These are phyloP conservation scores for Steccherinum ochraceum DNA, from an alignment of 768 basidiomycete genomes.

Conservation along the genomic window DNA sequence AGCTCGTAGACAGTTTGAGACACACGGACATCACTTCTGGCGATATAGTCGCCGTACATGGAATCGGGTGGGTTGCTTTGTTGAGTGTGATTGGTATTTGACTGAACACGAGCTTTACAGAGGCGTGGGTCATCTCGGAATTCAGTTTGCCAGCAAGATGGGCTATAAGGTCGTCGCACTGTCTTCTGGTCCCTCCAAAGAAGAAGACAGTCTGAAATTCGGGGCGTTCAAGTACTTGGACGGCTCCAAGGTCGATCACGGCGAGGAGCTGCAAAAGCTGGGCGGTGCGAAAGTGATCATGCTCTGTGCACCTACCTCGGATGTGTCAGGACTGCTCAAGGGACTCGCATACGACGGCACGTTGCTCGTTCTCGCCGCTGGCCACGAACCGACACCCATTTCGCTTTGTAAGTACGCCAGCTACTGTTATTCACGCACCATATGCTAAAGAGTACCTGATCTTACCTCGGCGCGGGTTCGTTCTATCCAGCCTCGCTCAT, in stretches of 20 bases:
- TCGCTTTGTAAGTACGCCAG: constrained; percentile 14
- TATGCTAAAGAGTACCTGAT: too few species aligned
- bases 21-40: constrained; percentile 25
- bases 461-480: not conserved
- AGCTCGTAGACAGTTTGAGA: constrained; percentile 17
- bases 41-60: constrained; percentile 33
- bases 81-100: not conserved
- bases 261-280: constrained; percentile 24
- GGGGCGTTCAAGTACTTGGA: constrained; percentile 34
- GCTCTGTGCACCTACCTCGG: constrained; percentile 23
- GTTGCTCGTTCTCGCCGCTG: constrained; percentile 16
- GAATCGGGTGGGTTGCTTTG: constrained; percentile 20
- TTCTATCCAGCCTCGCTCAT: not conserved
- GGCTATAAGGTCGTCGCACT: constrained; percentile 32
- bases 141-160: constrained; percentile 27
- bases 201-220: constrained; percentile 25
- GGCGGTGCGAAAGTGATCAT: constrained; percentile 32
- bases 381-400: constrained; percentile 12
- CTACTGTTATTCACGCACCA: not conserved
- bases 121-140: constrained; percentile 28
- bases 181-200: constrained; percentile 25
- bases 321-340: constrained; percentile 13
- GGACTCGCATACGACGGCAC: constrained; percentile 15
- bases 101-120: constrained; percentile 1
- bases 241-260: constrained; percentile 20